Evolutionary conservation across 2,329 filamentous ascomycete genomes (phyloP).

Genomic region (Verticillium nonalfalfae): DNA sequence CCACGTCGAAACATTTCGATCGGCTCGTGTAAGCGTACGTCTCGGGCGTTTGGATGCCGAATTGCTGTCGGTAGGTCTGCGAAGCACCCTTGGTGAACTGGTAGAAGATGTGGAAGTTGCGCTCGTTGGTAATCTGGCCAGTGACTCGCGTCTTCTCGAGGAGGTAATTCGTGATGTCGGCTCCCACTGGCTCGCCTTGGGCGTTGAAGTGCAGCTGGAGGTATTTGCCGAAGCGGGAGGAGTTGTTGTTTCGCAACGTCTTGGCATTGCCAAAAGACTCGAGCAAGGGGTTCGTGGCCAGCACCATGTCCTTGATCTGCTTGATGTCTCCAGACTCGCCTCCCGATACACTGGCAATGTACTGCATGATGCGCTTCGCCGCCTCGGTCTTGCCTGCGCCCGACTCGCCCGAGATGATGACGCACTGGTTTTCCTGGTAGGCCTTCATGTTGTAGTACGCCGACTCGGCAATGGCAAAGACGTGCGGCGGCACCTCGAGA

Average conservation of each 20-base stretch:
- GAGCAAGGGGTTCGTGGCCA: conserved; percentile 93
- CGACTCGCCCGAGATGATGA: conserved; percentile 98
- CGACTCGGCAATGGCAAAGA: conserved; percentile 94
- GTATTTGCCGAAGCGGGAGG: conserved; percentile 96
- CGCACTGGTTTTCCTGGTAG: conserved; percentile 97
- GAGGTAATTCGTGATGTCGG: conserved; percentile 97
- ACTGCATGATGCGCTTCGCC: conserved; percentile 98
- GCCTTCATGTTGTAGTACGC: conserved; percentile 99
- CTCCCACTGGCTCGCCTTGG: conserved; percentile 86
- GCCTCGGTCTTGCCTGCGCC: conserved; percentile 98
- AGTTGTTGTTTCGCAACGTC: conserved; percentile 97
- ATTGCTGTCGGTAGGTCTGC: conserved; percentile 78
- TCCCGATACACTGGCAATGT: conserved; percentile 94
- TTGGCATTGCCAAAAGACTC: conserved; percentile 99
- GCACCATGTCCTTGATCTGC: conserved; percentile 98
- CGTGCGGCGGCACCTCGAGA: conserved; percentile 89
- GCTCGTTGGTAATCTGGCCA: conserved; percentile 89
- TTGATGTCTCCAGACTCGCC: conserved; percentile 81
- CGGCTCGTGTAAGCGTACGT: conserved; percentile 90
- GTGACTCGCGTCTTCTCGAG: conserved; percentile 94
- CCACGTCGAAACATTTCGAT: conserved; percentile 91
- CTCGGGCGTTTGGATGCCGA: conserved; percentile 84
- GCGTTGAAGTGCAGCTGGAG: conserved; percentile 93
- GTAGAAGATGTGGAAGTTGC: conserved; percentile 99
- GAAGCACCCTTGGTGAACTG: conserved; percentile 95